These are phyloP conservation scores for Entoloma clypeatum DNA, from an alignment of 1,284 basidiomycete genomes.

Conservation along the genomic window DNA sequence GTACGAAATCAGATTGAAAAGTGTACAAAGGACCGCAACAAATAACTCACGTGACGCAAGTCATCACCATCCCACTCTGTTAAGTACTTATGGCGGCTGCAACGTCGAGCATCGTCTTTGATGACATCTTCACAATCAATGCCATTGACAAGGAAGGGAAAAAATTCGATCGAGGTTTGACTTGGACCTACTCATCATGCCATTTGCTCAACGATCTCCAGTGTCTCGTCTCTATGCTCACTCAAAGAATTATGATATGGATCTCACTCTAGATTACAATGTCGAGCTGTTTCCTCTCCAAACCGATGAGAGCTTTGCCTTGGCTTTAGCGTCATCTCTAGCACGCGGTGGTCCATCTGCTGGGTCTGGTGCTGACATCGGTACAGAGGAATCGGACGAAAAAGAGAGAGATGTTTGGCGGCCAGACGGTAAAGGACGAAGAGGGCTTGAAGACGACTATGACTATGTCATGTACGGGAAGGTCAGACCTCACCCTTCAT, in stretches of 20 bases:
- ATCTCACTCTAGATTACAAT: conserved; percentile 88
- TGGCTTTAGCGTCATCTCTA: conserved; percentile 85
- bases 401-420: conserved; percentile 83
- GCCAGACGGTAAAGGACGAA: conserved; percentile 81
- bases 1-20: too few species aligned
- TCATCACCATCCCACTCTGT: conserved; percentile 4
- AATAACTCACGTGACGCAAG: conserved; percentile 11
- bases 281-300: conserved; percentile 79
- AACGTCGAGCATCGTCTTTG: conserved; percentile 78
- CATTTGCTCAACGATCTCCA: conserved; percentile 27
- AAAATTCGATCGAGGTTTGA: conserved; percentile 92
- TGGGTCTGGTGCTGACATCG: conserved; percentile 38
- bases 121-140: conserved; percentile 85
- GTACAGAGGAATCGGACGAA: conserved; percentile 52
- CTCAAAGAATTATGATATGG: conserved; percentile 87
- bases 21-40: too few species aligned
- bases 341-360: conserved; percentile 54
- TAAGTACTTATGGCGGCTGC: conserved; percentile 50
- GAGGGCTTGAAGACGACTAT: conserved; percentile 92
- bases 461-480: conserved; percentile 99
- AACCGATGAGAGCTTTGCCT: conserved; percentile 71
- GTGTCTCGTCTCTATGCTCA: conserved; percentile 85
- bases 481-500: conserved; percentile 40
- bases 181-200: conserved; percentile 1
- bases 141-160: conserved; percentile 91